Conservation (phyloP, 345 rosid species). For the Hibiscus syriacus region DNA sequence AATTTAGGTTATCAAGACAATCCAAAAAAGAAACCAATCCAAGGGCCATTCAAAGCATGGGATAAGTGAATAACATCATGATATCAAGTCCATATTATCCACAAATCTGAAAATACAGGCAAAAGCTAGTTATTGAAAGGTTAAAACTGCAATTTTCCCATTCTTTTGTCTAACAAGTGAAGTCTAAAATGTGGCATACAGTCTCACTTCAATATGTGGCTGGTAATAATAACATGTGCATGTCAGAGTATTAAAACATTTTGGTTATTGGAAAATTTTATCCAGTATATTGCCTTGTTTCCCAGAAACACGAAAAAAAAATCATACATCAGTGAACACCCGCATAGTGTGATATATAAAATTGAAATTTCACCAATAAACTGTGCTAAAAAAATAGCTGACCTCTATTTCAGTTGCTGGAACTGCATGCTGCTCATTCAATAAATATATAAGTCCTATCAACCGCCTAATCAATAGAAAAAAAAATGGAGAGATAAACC, state of each 20-base stretch:
- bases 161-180: background rate
- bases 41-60: background rate
- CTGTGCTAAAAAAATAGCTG: constrained; percentile 25
- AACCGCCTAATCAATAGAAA: constrained; percentile 57
- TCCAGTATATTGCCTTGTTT: background rate
- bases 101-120: background rate
- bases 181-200: background rate
- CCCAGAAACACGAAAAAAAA: background rate
- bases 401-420: constrained; percentile 67
- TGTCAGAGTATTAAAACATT: background rate
- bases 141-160: background rate
- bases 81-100: background rate
- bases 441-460: constrained; percentile 62
- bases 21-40: background rate
- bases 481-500: constrained; percentile 37
- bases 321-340: background rate
- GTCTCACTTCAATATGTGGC: background rate
- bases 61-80: background rate
- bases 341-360: background rate
- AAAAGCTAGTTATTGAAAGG: background rate
- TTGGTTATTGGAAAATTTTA: background rate
- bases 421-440: constrained; percentile 74
- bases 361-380: background rate
- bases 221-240: background rate
- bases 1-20: background rate